Base-by-base conservation (phyloP, 2,329 filamentous ascomycete genomes). In the Aspergillus phoenicis region DNA sequence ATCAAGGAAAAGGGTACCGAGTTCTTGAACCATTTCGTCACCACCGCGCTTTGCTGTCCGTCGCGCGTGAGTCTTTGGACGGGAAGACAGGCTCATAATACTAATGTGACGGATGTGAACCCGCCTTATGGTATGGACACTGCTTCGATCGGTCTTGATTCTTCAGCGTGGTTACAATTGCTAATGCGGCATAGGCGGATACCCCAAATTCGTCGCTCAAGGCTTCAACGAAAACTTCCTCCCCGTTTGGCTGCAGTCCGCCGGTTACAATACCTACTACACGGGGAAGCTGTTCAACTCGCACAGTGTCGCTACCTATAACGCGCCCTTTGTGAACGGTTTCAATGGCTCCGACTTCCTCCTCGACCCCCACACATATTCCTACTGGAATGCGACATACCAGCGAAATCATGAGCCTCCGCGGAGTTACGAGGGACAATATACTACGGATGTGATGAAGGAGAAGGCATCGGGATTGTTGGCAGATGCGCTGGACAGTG, bases 1-100 rank as follows among this genome's bases (percentile, higher is more conserved):
- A 70, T 91, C 0, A 71, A 80, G 11, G 77, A 86, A 0, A 75
- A 86, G 57, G 89, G 88, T 0, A 87, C 85, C 0, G 81, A 80
- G 1, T 91, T 85, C 63, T 75, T 77, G 49, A 84, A 84, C 41
- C 88, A 91, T 67, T 91, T 86, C 60, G 88, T 86, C 65, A 90
- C 88, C 0, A 85, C 87, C 0, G 81, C 89, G 0, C 72, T 89
- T 0, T 91, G 89, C 71, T 91, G 89, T 65, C 89, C 89, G 0
- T 87, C 87, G 0, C 80, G 89, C 2, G 88, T 89, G 2, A 85
- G 83, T 13, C 73, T 91, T 1, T 86, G 83, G 82, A 90, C 88
- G 0, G 88, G 89, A 0, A 85, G 84, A 68, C 82, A 85, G 6
- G 86, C 88, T 0, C 89, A 91, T 66, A 90, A 90, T 64, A 90